Percentiles rank a stretch among this genome's conserved stretches.
Evolutionary conservation across 2,329 filamentous ascomycete genomes (phyloP).

Genomic region (Aspergillus intermedius): DNA sequence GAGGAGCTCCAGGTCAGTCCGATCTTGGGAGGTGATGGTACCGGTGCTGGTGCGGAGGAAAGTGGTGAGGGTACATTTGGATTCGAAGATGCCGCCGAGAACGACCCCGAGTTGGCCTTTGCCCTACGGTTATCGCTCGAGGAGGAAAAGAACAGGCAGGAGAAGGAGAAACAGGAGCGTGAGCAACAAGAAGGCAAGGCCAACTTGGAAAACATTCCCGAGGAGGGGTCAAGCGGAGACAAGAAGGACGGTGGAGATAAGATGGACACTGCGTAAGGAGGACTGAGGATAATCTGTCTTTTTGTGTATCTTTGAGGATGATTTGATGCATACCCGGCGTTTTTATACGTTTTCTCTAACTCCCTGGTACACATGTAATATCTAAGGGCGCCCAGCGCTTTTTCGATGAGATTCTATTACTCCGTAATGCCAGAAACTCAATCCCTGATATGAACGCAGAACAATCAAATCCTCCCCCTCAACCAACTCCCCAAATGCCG

Average conservation of each 20-base stretch:
- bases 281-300: constrained; percentile 6
- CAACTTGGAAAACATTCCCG: constrained; percentile 72
- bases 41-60: constrained; percentile 48
- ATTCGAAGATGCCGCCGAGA: constrained; percentile 77
- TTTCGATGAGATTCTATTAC: neutral
- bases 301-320: constrained; percentile 15
- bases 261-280: constrained; percentile 77
- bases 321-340: constrained; percentile 36
- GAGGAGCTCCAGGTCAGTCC: constrained; percentile 85
- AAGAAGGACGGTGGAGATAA: constrained; percentile 60
- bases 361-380: constrained; percentile 10
- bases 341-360: constrained; percentile 18
- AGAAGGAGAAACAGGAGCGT: constrained; percentile 73
- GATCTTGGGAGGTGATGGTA: constrained; percentile 78
- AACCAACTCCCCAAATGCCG: constrained; percentile 75
- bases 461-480: constrained; percentile 49
- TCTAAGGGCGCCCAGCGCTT: constrained; percentile 10
- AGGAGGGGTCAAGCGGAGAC: constrained; percentile 61
- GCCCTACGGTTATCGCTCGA: constrained; percentile 97
- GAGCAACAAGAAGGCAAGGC: constrained; percentile 66
- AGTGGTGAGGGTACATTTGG: constrained; percentile 55
- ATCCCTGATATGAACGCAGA: neutral
- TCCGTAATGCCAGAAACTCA: too few relatives aligned
- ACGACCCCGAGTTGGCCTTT: constrained; percentile 85
- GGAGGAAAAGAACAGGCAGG: constrained; percentile 90